Base-by-base conservation (phyloP, 2,329 filamentous ascomycete genomes). In the Lachnellula hyalina region DNA sequence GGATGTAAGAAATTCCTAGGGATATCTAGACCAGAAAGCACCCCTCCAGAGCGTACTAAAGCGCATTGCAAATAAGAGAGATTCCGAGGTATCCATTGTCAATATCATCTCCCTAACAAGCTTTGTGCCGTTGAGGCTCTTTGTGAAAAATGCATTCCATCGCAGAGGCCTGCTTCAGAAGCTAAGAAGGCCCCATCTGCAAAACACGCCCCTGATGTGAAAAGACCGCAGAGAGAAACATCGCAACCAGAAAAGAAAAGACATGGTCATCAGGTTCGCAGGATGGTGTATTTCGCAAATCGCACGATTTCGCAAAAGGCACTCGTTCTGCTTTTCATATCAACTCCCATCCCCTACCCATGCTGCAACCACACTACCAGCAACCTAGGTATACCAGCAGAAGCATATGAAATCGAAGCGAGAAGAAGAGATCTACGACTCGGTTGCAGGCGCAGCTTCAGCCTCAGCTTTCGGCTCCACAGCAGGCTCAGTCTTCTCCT, bases 341-440 rank as follows among this genome's bases (percentile, higher is more conserved):
- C 63, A 67, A 68, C 65, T 65, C 65, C 68, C 63, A 64, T 67
- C 63, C 67, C 64, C 63, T 60, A 65, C 63, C 61, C 58, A 68
- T 62, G 65, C 65, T 67, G 63, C 64, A 58, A 65, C 64, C 62
- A 65, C 60, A 63, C 63, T 63, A 63, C 65, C 64, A 64, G 63
- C 62, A 63, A 67, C 61, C 65, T 59, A 62, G 64, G 55, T 57
- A 62, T 65, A 60, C 63, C 60, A 65, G 61, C 63, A 67, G 65
- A 66, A 65, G 64, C 65, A 65, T 66, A 63, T 64, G 67, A 70
- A 72, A 72, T 67, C 63, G 68, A 70, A 68, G 70, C 60, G 68
- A 70, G 67, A 67, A 69, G 66, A 65, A 59, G 62, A 65, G 51
- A 69, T 75, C 77, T 83, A 83, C 63, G 80, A 82, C 72, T 76